A percentile compares a stretch with the other conserved stretches of the same genome.
Evolutionary conservation across 495 filamentous ascomycete genomes (phyloP).

Genomic region (Aspergillus conjunctus): DNA sequence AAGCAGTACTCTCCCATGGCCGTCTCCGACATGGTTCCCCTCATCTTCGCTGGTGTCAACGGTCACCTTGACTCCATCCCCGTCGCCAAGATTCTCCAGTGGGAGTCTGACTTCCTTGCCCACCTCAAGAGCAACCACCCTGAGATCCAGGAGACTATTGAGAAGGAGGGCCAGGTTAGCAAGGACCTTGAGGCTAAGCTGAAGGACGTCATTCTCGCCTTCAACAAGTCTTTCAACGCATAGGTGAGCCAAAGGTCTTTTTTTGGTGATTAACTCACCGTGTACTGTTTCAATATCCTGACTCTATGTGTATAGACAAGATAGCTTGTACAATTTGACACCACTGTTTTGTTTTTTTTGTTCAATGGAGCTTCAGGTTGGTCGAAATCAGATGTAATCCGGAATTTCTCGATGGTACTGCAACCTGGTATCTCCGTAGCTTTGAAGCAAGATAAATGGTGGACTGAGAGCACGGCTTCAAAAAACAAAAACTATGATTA

Average conservation of each 20-base stretch:
- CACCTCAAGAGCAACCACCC: slow-evolving; percentile 88
- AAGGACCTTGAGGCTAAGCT: slow-evolving; percentile 91
- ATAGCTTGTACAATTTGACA: slow-evolving; percentile 59
- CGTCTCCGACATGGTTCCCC: slow-evolving; percentile 98
- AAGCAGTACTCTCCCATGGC: slow-evolving; percentile 99
- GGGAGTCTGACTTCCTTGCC: slow-evolving; percentile 91
- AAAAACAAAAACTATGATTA: slow-evolving; percentile 43
- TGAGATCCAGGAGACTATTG: slow-evolving; percentile 82
- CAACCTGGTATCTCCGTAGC: slow-evolving; percentile 27
- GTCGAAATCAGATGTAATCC: slow-evolving; percentile 24
- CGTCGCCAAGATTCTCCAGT: slow-evolving; percentile 80
- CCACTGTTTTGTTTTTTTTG: slow-evolving; percentile 51
- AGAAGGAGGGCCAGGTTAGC: slow-evolving; percentile 93
- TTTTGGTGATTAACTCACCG: slow-evolving; percentile 38
- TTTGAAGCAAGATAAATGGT: slow-evolving; percentile 25
- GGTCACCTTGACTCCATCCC: slow-evolving; percentile 87
- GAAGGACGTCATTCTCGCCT: slow-evolving; percentile 73
- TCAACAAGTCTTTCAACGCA: slow-evolving; percentile 90
- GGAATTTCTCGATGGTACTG: slow-evolving; percentile 12
- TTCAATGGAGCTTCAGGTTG: slow-evolving; percentile 29
- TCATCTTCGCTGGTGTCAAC: slow-evolving; percentile 99
- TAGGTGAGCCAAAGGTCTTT: slow-evolving; percentile 50
- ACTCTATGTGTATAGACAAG: slow-evolving; percentile 57
- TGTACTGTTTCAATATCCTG: slow-evolving; percentile 46
- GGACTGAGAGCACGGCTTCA: slow-evolving; percentile 27